Conservation (phyloP, 352 stramenopile species). For the Blastocystis sp. region DNA sequence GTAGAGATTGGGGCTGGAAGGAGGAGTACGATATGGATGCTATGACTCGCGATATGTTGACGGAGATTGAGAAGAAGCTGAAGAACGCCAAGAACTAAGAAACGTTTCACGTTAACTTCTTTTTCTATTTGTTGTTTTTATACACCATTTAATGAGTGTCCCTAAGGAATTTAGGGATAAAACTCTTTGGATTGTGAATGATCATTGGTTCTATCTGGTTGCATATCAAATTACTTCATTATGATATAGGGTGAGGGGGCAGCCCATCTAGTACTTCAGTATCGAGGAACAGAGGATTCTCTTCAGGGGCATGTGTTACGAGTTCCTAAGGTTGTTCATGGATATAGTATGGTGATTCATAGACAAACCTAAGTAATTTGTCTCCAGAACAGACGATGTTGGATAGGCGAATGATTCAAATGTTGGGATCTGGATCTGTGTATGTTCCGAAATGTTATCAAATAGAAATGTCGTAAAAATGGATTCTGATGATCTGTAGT, state of each 20-base stretch:
- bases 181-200: not conserved
- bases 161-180: not conserved
- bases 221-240: not conserved
- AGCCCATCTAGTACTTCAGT: not conserved
- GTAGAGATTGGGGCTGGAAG: slow-evolving; percentile 79
- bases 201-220: not conserved
- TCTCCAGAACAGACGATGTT: not conserved
- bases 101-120: not conserved
- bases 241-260: not conserved
- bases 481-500: not conserved
- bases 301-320: not conserved
- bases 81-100: slow-evolving; percentile 62
- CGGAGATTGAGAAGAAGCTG: slow-evolving; percentile 76
- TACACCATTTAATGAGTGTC: not conserved
- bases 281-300: not conserved
- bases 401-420: not conserved
- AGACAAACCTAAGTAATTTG: not conserved
- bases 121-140: not conserved
- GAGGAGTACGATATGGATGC: slow-evolving; percentile 78
- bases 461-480: not conserved
- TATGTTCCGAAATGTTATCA: not conserved
- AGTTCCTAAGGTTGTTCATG: not conserved
- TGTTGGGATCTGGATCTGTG: not conserved
- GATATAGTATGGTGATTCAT: not conserved
- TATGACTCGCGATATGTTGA: slow-evolving; percentile 81